Conservation (phyloP, 2,329 filamentous ascomycete species). For the Falciphora oryzae region DNA sequence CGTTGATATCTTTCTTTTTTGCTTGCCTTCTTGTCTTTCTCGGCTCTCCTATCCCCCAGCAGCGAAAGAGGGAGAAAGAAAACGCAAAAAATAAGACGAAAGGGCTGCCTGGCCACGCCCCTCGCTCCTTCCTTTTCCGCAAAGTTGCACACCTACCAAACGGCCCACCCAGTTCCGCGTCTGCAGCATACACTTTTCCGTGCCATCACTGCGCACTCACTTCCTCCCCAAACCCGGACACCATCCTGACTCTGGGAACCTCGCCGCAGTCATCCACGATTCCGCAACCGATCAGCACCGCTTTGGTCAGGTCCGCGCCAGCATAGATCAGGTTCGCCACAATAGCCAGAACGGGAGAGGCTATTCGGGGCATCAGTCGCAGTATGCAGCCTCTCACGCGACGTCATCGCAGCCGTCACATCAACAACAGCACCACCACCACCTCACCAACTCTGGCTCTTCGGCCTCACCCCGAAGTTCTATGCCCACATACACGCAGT, state of each 20-base stretch:
- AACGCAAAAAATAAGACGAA: background rate
- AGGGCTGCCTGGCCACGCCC: background rate
- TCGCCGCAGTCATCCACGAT: constrained; percentile 35
- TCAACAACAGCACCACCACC: background rate
- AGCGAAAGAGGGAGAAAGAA: background rate
- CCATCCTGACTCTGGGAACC: background rate
- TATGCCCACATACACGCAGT: constrained; percentile 6
- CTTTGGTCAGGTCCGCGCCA: constrained; percentile 38
- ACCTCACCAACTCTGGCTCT: background rate
- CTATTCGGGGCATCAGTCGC: background rate
- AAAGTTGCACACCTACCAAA: background rate
- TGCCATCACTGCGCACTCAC: background rate
- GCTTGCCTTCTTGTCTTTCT: constrained; percentile 2
- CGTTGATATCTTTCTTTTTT: background rate
- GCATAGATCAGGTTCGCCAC: constrained; percentile 22
- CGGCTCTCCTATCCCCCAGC: background rate
- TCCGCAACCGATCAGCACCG: constrained; percentile 32
- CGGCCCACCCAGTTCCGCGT: background rate
- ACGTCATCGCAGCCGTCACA: too few species aligned
- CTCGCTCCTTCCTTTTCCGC: background rate
- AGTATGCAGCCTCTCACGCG: background rate
- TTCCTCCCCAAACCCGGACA: background rate
- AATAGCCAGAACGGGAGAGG: background rate
- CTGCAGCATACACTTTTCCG: background rate
- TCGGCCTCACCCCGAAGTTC: background rate